phyloP scores from a whole-genome alignment of 345 rosid genomes.

The Citrus australasica region DNA sequence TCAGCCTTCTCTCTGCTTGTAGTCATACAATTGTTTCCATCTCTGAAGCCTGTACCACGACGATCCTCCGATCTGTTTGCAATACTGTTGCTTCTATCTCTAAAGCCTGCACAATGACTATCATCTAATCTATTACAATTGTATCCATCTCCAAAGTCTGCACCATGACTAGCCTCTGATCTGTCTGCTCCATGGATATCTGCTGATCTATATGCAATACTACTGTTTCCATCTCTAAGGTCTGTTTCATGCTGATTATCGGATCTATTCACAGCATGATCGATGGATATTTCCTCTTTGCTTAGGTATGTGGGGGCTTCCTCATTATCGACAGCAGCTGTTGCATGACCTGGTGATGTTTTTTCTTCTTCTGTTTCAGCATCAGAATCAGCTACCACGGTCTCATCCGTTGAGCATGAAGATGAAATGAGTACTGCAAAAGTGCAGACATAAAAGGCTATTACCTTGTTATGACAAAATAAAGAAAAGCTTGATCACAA shows the following conservation, averaged over 20 bases:
- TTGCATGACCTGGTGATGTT: conserved; percentile 35
- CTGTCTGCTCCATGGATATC: conserved; percentile 15
- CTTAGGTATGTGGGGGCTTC: conserved; percentile 19
- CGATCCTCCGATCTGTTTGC: conserved; percentile 21
- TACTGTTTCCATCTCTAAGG: conserved; percentile 17
- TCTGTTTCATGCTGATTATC: not conserved
- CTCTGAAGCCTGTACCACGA: conserved; percentile 18
- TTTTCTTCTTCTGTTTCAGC: conserved; percentile 62
- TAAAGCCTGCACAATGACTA: conserved; percentile 16
- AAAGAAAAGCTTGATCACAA: not conserved
- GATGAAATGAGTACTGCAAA: conserved; percentile 74
- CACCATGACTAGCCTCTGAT: conserved; percentile 23
- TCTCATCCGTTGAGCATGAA: conserved; percentile 95
- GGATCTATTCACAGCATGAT: conserved; percentile 14
- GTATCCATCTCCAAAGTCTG: conserved; percentile 16
- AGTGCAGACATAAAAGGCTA: not conserved
- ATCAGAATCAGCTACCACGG: conserved; percentile 91
- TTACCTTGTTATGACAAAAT: not conserved
- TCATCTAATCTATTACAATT: conserved; percentile 23
- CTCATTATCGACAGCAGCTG: conserved; percentile 23
- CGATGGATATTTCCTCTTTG: conserved; percentile 25
- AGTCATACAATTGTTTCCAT: conserved; percentile 24
- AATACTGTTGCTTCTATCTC: conserved; percentile 23
- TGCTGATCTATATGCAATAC: conserved; percentile 22
- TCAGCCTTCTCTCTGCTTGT: conserved; percentile 34